Conservation (phyloP, 148 eudicot genomes). For the Mesembryanthemum crystallinum region DNA sequence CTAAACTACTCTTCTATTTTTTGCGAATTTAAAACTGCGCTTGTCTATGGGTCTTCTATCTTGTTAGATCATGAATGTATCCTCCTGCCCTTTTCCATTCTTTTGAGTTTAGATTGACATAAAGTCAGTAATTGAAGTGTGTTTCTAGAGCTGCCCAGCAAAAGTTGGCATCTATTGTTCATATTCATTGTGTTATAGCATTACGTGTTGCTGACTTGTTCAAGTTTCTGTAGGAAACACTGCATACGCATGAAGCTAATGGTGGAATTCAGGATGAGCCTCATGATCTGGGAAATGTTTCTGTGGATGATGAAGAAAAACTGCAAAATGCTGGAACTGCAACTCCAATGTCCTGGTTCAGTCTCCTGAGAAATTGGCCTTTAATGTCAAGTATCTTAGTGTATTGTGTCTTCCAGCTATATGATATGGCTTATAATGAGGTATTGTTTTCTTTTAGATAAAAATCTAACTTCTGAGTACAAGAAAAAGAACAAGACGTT, state of each 20-base stretch:
- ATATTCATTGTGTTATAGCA: too few species aligned
- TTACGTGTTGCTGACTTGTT: not conserved
- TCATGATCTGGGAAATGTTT: too few species aligned
- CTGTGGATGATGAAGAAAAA: slow-evolving; percentile 24
- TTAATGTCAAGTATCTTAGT: slow-evolving; percentile 41
- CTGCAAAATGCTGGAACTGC: slow-evolving; percentile 7
- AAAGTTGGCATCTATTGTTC: not conserved
- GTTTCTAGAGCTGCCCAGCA: not conserved
- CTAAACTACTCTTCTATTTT: not conserved
- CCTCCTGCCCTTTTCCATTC: too few species aligned
- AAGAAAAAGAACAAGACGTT: too few species aligned
- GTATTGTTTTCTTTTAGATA: too few species aligned
- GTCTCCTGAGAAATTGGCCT: slow-evolving; percentile 46
- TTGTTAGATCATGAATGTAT: too few species aligned
- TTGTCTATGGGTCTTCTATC: not conserved
- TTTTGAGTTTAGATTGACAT: not conserved
- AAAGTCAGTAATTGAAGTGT: not conserved
- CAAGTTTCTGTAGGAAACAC: slow-evolving; percentile 42
- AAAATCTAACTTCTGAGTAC: too few species aligned
- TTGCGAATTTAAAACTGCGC: not conserved
- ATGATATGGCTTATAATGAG: slow-evolving; percentile 51
- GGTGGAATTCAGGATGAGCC: slow-evolving; percentile 16
- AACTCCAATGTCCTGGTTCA: slow-evolving; percentile 20
- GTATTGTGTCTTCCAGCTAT: slow-evolving; percentile 43
- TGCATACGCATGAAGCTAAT: slow-evolving; percentile 37